Conservation (phyloP, 495 filamentous ascomycete genomes). For the Recurvomyces mirabilis region DNA sequence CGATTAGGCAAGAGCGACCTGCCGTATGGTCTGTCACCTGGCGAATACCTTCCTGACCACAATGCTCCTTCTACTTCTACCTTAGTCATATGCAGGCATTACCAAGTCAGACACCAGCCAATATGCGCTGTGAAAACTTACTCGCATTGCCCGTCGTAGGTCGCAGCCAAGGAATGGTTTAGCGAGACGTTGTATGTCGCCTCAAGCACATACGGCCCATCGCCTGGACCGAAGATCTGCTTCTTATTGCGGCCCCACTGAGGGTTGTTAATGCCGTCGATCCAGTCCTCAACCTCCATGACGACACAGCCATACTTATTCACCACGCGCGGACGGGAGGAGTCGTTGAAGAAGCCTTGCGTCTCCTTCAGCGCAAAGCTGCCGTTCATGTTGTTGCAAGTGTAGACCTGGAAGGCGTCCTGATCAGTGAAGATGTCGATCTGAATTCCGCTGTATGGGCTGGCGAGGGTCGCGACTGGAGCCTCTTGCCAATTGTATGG, state of each 20-base stretch:
- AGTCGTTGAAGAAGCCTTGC: conserved; percentile 25
- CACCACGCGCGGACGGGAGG: conserved; percentile 31
- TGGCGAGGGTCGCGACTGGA: conserved; percentile 51
- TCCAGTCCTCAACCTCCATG: conserved; percentile 36
- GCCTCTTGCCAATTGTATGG: conserved; percentile 45
- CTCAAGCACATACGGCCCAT: conserved; percentile 29
- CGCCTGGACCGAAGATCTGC: conserved; percentile 29
- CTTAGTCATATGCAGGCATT: background rate
- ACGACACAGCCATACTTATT: conserved; percentile 49
- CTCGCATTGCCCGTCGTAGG: background rate
- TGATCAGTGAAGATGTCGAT: conserved; percentile 66
- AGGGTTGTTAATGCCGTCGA: conserved; percentile 33
- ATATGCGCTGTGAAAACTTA: background rate
- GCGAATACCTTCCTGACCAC: too few relatives aligned
- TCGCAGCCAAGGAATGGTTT: conserved; percentile 11
- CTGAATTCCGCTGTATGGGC: conserved; percentile 57
- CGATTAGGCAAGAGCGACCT: too few relatives aligned
- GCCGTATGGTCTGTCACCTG: too few relatives aligned
- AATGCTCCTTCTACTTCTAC: too few relatives aligned
- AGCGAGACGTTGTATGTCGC: conserved; percentile 28
- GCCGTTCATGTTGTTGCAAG: conserved; percentile 60
- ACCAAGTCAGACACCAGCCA: background rate
- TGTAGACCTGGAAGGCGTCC: conserved; percentile 67
- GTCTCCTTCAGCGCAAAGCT: conserved; percentile 31
- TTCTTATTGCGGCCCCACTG: conserved; percentile 28